phyloP scores from a whole-genome alignment of 2,329 filamentous ascomycete species.

The Arthrobotrys sinensis region DNA sequence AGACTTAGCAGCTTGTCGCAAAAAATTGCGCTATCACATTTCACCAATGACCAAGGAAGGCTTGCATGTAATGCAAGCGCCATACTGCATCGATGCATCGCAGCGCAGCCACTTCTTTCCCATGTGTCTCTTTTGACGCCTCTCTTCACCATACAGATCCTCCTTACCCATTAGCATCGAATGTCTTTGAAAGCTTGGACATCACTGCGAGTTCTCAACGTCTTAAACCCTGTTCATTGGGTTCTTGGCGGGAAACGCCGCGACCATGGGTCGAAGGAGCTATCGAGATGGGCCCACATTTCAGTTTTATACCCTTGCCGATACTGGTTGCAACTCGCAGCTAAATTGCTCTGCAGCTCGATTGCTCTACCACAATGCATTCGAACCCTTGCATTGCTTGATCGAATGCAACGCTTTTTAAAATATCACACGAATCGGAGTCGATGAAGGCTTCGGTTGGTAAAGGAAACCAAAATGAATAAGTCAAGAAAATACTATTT shows the following conservation, averaged over 20 bases:
- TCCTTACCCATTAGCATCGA: background rate
- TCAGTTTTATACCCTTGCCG: conserved; percentile 23
- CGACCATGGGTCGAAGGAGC: conserved; percentile 22
- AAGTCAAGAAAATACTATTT: background rate
- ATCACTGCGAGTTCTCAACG: conserved; percentile 40
- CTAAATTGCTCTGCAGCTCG: conserved; percentile 5
- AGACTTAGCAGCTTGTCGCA: background rate
- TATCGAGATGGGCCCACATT: conserved; percentile 21
- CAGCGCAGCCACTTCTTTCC: conserved; percentile 15
- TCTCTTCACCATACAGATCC: background rate
- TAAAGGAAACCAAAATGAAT: conserved; percentile 8
- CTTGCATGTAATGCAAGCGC: conserved; percentile 28
- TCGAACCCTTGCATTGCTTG: conserved; percentile 28
- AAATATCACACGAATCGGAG: conserved; percentile 14
- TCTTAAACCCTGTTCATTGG: conserved; percentile 58
- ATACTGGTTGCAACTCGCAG: background rate
- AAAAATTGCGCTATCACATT: conserved; percentile 58
- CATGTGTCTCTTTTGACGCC: background rate
- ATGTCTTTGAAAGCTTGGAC: conserved; percentile 53
- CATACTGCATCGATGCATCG: conserved; percentile 24
- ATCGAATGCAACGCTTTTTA: conserved; percentile 53
- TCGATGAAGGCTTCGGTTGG: conserved; percentile 18
- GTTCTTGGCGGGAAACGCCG: conserved; percentile 51
- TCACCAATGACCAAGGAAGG: conserved; percentile 9
- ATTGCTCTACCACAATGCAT: background rate